These are phyloP conservation scores for Prunus kanzakura DNA, from an alignment of 306 rosid species.

Conservation along the genomic window DNA sequence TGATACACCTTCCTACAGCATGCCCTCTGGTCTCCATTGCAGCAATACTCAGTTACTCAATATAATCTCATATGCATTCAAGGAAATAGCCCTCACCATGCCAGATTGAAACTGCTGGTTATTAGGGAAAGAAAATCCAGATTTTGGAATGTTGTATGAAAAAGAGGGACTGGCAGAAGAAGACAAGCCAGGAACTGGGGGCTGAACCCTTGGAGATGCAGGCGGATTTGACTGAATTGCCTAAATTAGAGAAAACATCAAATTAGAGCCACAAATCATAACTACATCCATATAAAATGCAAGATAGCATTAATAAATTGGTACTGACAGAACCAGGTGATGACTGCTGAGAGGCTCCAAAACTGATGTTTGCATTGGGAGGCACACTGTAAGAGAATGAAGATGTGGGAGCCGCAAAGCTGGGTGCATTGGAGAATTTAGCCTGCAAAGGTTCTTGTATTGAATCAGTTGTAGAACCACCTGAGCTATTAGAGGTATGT, in stretches of 20 bases:
- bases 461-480: background rate
- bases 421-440: constrained; percentile 15
- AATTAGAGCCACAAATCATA: background rate
- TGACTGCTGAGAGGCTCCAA: constrained; percentile 30
- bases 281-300: background rate
- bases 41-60: background rate
- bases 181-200: constrained; percentile 36
- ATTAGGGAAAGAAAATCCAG: constrained; percentile 25
- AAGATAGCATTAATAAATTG: background rate
- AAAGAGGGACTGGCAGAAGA: constrained; percentile 42
- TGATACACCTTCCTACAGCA: background rate
- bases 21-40: background rate
- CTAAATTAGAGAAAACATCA: constrained; percentile 26
- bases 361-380: constrained; percentile 1
- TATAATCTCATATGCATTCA: background rate
- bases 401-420: constrained; percentile 24
- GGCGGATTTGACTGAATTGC: constrained; percentile 26
- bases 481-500: constrained; percentile 1
- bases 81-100: constrained; percentile 28
- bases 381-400: constrained; percentile 17
- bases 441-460: constrained; percentile 10
- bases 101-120: constrained; percentile 39
- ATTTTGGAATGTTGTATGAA: constrained; percentile 42
- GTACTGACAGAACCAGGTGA: constrained; percentile 38
- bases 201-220: constrained; percentile 37